Evolutionary conservation across 495 filamentous ascomycete genomes (phyloP).

Genomic region (Talaromyces stipitatus): DNA sequence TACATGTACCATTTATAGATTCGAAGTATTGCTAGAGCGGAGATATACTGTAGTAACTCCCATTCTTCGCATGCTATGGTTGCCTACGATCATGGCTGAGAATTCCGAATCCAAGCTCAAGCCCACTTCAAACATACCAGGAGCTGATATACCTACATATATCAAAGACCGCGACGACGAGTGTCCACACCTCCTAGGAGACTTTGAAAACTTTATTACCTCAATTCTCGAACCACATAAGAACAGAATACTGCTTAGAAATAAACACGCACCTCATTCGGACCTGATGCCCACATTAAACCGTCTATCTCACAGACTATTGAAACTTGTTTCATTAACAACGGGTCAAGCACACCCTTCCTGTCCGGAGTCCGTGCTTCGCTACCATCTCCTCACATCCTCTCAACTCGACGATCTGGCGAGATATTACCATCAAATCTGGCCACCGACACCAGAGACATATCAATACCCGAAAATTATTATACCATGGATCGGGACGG

Average conservation of each 20-base stretch:
- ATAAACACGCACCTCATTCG: background rate
- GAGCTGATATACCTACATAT: background rate
- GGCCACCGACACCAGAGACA: conserved; percentile 43
- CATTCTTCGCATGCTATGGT: too few species aligned
- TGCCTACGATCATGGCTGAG: background rate
- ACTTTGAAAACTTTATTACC: background rate
- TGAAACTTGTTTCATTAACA: conserved; percentile 35
- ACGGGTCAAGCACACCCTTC: conserved; percentile 52
- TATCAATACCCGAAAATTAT: conserved; percentile 56
- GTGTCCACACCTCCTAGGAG: background rate
- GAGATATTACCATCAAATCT: conserved; percentile 65
- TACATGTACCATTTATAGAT: too few species aligned
- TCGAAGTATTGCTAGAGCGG: too few species aligned
- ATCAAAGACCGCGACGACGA: background rate
- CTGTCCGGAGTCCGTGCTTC: conserved; percentile 60
- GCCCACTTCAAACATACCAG: background rate
- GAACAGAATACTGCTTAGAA: background rate
- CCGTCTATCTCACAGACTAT: conserved; percentile 25
- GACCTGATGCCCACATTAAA: conserved; percentile 13
- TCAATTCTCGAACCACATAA: too few species aligned
- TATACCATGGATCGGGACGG: conserved; percentile 26
- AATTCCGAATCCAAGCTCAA: background rate
- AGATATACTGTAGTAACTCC: too few species aligned
- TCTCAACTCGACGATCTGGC: conserved; percentile 64
- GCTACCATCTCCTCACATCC: conserved; percentile 69